Evolutionary conservation across 495 filamentous ascomycete species (phyloP).

Genomic region (Lasiosphaeris hirsuta): DNA sequence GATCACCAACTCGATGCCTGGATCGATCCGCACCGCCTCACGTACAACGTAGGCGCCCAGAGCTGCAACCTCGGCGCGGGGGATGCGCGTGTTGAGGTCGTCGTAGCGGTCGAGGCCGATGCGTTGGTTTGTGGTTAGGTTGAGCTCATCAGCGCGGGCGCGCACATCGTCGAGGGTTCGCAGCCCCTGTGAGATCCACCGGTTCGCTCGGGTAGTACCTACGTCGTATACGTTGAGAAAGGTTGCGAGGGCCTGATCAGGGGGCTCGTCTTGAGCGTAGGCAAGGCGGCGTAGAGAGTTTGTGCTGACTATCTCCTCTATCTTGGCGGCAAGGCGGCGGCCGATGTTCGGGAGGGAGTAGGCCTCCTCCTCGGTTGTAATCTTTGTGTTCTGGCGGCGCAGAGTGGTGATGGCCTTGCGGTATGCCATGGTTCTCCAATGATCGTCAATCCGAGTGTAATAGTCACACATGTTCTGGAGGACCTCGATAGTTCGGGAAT

Average conservation of each 20-base stretch:
- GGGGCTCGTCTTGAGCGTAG: constrained; percentile 58
- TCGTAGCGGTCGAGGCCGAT: constrained; percentile 79
- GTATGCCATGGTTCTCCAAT: constrained; percentile 79
- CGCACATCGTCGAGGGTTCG: constrained; percentile 70
- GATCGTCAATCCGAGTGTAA: constrained; percentile 69
- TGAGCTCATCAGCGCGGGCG: constrained; percentile 42
- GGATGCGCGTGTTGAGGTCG: constrained; percentile 81
- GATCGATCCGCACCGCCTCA: constrained; percentile 60
- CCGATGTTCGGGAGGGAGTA: constrained; percentile 68
- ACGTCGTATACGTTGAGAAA: constrained; percentile 83
- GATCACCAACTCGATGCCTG: constrained; percentile 59
- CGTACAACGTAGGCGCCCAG: constrained; percentile 66
- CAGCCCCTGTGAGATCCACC: constrained; percentile 77
- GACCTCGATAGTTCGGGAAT: constrained; percentile 71
- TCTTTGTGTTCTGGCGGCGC: constrained; percentile 60
- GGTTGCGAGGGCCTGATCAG: constrained; percentile 57
- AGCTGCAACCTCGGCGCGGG: constrained; percentile 68
- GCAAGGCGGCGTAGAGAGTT: constrained; percentile 73
- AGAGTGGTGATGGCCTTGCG: constrained; percentile 75
- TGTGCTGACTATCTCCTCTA: constrained; percentile 83
- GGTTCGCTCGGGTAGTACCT: constrained; percentile 64
- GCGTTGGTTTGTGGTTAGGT: constrained; percentile 69
- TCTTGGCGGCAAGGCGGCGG: constrained; percentile 73
- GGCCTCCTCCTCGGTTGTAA: constrained; percentile 68
- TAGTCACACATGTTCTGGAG: constrained; percentile 80